Base-by-base conservation (phyloP, 805 yeast genomes). In the Wickerhamomyces ciferrii region DNA sequence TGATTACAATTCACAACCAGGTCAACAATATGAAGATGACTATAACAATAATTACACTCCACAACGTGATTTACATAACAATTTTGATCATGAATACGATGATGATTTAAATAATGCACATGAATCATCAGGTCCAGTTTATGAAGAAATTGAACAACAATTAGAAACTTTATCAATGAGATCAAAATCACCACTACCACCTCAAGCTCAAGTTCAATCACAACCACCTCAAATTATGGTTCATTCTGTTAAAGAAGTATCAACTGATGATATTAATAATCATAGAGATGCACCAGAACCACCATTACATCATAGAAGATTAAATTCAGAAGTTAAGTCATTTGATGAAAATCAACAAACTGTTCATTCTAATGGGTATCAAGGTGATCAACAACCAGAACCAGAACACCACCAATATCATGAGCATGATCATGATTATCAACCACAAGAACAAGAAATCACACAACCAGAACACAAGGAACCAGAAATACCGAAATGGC, bases 121-220 rank as follows among this genome's bases (percentile, higher is more conserved):
- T 25, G 20, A 43, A 25, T 38, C 46, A 6, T 50, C 46, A 9
- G 48, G 45, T 6, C 41, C 49, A 19, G 54, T 45, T 5, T 52
- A 48, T 37, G 45, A 55, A 39, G 55, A 58, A 24, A 43, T 56
- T 23, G 54, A 54, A 43, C 44, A 43, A 10, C 54, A 55, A 27
- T 34, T 56, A 44, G 56, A 48, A 14, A 44, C 43, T n/a, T 25
- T 57, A n/a, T 43, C 49, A 3, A 36, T 56, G 50, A 43, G 21
- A 25, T 24, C 23, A 11, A n/a, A 11, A n/a, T 41, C 37, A 3
- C 54, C 10, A 39, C 47, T 37, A 48, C 43, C 39, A 39, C n/a
- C n/a, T n/a, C n/a, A n/a, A n/a, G n/a, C n/a, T n/a, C n/a, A n/a
- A n/a, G n/a, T n/a, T n/a, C n/a, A n/a, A n/a, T 46, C 43, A 42